phyloP scores from a whole-genome alignment of 495 filamentous ascomycete genomes.

The Opeltia flavorubescens region DNA sequence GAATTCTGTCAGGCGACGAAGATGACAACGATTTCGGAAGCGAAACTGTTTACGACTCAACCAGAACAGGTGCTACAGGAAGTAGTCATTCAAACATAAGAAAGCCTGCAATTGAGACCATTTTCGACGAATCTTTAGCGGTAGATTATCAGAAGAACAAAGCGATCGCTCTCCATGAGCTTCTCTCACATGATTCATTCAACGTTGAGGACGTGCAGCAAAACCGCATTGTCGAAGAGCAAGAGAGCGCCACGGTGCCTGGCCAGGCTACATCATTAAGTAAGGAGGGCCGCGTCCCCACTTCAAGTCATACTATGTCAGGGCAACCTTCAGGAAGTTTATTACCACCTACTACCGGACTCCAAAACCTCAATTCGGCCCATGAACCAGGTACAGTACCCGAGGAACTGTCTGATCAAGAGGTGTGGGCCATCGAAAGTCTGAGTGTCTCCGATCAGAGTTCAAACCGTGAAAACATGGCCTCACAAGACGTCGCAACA shows the following conservation, averaged over 20 bases:
- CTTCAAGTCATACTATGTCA: conserved; percentile 4
- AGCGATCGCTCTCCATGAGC: conserved; percentile 40
- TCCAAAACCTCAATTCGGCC: background rate
- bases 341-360: background rate
- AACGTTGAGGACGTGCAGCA: conserved; percentile 15
- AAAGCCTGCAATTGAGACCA: conserved; percentile 58
- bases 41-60: conserved; percentile 83
- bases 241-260: conserved; percentile 45
- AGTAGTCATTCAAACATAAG: conserved; percentile 34
- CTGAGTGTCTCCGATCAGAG: background rate
- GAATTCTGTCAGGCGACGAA: conserved; percentile 63
- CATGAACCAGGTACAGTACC: background rate
- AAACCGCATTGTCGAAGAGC: conserved; percentile 50
- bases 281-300: conserved; percentile 9
- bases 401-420: conserved; percentile 10
- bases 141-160: conserved; percentile 39
- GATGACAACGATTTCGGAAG: conserved; percentile 61
- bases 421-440: conserved; percentile 19
- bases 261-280: conserved; percentile 20
- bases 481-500: background rate
- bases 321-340: background rate
- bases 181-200: conserved; percentile 32
- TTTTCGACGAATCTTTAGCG: conserved; percentile 69
- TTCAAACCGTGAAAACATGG: background rate
- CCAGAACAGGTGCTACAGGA: conserved; percentile 65